Conservation (phyloP, 129 eudicot genomes). For the Silybum marianum region DNA sequence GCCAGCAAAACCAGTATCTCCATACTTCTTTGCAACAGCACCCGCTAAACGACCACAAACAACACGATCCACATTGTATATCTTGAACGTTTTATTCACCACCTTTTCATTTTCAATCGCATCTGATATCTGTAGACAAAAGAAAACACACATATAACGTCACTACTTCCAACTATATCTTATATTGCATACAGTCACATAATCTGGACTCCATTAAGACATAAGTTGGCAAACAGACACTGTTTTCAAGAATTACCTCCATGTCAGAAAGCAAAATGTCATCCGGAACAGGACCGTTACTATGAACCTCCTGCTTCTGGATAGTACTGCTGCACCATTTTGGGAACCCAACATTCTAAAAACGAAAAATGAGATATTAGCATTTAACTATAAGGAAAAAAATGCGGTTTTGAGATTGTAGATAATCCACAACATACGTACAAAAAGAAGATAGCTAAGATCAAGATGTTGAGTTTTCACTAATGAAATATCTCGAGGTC, state of each 20-base stretch:
- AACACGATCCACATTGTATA: constrained; percentile 94
- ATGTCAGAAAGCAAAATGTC: constrained; percentile 77
- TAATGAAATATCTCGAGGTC: constrained; percentile 91
- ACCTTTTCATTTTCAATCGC: constrained; percentile 93
- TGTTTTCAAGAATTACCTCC: constrained; percentile 48
- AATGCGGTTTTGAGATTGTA: constrained; percentile 4
- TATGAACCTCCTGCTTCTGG: constrained; percentile 92
- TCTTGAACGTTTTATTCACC: constrained; percentile 62
- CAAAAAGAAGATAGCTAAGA: constrained; percentile 78
- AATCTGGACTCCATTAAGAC: neutral
- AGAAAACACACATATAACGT: neutral
- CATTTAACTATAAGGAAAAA: neutral
- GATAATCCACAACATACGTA: constrained; percentile 41
- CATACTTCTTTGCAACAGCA: constrained; percentile 92
- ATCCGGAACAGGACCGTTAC: constrained; percentile 93
- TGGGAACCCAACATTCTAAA: constrained; percentile 86
- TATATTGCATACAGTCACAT: neutral
- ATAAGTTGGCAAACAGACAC: neutral
- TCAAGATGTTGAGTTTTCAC: constrained; percentile 99
- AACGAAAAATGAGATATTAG: constrained; percentile 1
- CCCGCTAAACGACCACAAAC: constrained; percentile 99
- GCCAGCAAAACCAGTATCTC: constrained; percentile 99
- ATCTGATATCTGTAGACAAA: constrained; percentile 66
- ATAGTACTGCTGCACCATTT: constrained; percentile 86
- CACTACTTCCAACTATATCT: neutral